These are phyloP conservation scores for Fomitiporia mediterranea DNA, from an alignment of 1,284 basidiomycete genomes.

Conservation along the genomic window DNA sequence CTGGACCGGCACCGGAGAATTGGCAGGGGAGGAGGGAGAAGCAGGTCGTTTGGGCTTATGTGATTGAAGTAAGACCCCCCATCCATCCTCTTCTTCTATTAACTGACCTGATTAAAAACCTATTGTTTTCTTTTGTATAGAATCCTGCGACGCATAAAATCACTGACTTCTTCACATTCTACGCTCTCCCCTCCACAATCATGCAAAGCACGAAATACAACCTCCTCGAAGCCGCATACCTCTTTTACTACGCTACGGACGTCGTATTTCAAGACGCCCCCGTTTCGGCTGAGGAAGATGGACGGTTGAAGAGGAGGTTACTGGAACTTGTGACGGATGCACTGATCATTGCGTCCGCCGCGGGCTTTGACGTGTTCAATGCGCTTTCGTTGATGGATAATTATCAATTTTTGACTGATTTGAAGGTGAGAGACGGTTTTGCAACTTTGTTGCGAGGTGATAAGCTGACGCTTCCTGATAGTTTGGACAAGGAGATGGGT, in stretches of 20 bases:
- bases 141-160: constrained; percentile 78
- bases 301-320: constrained; percentile 66
- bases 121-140: constrained; percentile 36
- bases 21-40: constrained; percentile 53
- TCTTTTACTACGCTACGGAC: constrained; percentile 88
- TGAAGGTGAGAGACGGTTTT: constrained; percentile 54
- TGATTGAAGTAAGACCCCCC: constrained; percentile 72
- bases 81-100: not conserved
- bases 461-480: constrained; percentile 33
- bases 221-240: constrained; percentile 81
- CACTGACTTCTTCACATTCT: constrained; percentile 97
- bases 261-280: constrained; percentile 55
- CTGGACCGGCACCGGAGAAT: constrained; percentile 45
- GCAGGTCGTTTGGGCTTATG: constrained; percentile 96
- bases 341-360: constrained; percentile 71
- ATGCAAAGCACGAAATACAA: constrained; percentile 63
- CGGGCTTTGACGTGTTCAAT: constrained; percentile 95
- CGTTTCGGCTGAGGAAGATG: constrained; percentile 56
- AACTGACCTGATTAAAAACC: not conserved
- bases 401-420: constrained; percentile 72
- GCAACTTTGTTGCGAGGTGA: constrained; percentile 10
- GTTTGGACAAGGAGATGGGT: constrained; percentile 90
- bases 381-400: constrained; percentile 96
- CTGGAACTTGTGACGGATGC: constrained; percentile 73
- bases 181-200: constrained; percentile 90